These are phyloP conservation scores for Jamesozyma piceae DNA, from an alignment of 805 yeast species.

Conservation along the genomic window DNA sequence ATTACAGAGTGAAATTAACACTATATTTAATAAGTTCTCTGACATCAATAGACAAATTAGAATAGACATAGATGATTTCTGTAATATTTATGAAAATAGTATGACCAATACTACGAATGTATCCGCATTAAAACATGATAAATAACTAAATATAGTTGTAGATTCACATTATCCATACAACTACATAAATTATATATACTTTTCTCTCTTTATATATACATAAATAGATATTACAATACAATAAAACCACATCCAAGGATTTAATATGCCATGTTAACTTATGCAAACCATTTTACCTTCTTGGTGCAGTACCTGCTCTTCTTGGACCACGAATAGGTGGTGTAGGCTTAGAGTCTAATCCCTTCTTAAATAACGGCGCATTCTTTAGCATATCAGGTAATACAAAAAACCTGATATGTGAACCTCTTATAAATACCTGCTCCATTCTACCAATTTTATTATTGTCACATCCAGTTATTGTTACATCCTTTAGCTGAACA, in stretches of 20 bases:
- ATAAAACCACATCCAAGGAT: background rate
- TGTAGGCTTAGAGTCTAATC: slow-evolving; percentile 48
- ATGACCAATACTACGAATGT: background rate
- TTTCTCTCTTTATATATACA: background rate
- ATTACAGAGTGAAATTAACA: slow-evolving; percentile 23
- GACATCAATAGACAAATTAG: slow-evolving; percentile 19
- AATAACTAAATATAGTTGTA: background rate
- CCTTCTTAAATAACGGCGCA: slow-evolving; percentile 77
- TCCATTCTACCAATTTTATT: slow-evolving; percentile 54
- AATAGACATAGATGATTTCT: slow-evolving; percentile 25
- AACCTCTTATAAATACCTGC: slow-evolving; percentile 85
- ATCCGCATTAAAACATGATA: background rate
- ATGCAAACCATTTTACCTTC: background rate
- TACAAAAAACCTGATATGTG: slow-evolving; percentile 72
- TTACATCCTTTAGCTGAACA: slow-evolving; percentile 72
- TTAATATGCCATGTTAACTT: background rate
- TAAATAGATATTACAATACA: background rate
- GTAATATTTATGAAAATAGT: slow-evolving; percentile 13
- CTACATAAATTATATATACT: background rate
- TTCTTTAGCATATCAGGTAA: slow-evolving; percentile 82
- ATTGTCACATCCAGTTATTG: slow-evolving; percentile 71
- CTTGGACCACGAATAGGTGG: slow-evolving; percentile 63
- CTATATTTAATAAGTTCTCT: slow-evolving; percentile 13
- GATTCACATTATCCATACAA: background rate
- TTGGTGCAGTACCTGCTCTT: slow-evolving; percentile 17